Base-by-base conservation (phyloP, 495 filamentous ascomycete species). In the Penicillium egyptiacum region DNA sequence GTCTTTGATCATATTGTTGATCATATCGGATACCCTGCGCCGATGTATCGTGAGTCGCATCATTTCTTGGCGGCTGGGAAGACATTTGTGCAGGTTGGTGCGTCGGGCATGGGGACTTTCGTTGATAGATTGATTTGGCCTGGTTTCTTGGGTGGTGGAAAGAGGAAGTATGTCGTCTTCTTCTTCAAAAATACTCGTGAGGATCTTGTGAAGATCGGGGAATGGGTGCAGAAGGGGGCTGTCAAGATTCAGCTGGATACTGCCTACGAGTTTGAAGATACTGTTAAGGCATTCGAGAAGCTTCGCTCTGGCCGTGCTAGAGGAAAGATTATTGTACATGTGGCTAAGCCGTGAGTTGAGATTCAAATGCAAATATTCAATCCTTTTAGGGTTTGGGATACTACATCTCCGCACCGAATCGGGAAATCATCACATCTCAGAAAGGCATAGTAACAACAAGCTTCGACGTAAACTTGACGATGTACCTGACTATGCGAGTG, bases 271-370 rank as follows among this genome's bases (percentile, higher is more conserved):
- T 85, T 86, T 66, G 84, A 81, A 26, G 79, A 89, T 30, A 80
- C 73, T 19, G 73, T 80, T 19, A 76, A 83, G 60, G 88, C 86
- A 1, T 86, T 83, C 65, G 80, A 80, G 66, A 81, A 75, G 61
- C 66, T 90, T 56, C 85, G 81, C 59, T 81, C 72, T 9, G 79
- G 81, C 5, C 76, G 82, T 46, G 74, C 82, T 19, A 84, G 75
- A 59, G 88, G 88, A 2, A 92, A 91, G 75, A 77, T 91, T 61
- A 71, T 91, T 33, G 74, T 92, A 14, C 70, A 80, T 56, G 79
- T 87, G 10, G 58, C 42, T 26, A 46, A 55, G 30, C 10, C 42
- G 61, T 25, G 50, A 68, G 49, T 17, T 43, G 26, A 17, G 14
- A 47, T 8, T 8, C 4, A 7, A 23, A 14, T 5, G 2, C 35